Evolutionary conservation across 2,329 filamentous ascomycete genomes (phyloP), one percentile per base, ranked within the genome.

Genomic region (Verticillium dahliae): DNA sequence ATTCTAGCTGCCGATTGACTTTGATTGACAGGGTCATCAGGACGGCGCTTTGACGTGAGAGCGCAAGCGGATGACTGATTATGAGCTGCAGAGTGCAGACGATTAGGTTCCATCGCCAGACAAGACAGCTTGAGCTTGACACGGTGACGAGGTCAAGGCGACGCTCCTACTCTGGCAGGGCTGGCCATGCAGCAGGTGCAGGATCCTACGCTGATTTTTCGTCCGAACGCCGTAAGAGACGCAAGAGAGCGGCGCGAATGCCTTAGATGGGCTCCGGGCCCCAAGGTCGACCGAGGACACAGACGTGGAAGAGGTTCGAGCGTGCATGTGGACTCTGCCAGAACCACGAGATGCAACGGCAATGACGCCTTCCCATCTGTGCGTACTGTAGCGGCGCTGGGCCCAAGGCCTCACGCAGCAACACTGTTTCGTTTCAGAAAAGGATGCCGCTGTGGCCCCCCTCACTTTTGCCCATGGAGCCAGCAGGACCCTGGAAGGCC

Each of bases 221-320:
- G 45, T 50, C 45, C 45, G 45, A 50, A 50, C 45, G 45, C 45
- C 45, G 45, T 15, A 15, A 22, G 45, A 50, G 45, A 50, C 18
- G 45, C 45, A 50, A 4, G 45, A 50, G 45, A 27, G 45, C 45
- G 45, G 45, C 45, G 45, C 18, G 45, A 50, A 18, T n/a, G 18
- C 18, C 37, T 11, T 13, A 58, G 45, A 56, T 52, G 45, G 45
- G 45, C 45, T 27, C 45, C 22, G 45, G 45, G 45, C 56, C 10
- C n/a, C 15, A 31, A 37, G 57, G 22, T 58, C 57, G 57, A 34
- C 57, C 33, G 38, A 50, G 57, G 57, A 58, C 57, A 58, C 57
- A 27, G 57, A 58, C 57, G 57, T 27, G 27, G 57, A 58, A n/a
- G 57, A 34, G 57, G 57, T 58, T 41, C 33, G 57, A 58, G 57